Conservation (phyloP, 495 filamentous ascomycete genomes). For the Hypoxylon perforatum region DNA sequence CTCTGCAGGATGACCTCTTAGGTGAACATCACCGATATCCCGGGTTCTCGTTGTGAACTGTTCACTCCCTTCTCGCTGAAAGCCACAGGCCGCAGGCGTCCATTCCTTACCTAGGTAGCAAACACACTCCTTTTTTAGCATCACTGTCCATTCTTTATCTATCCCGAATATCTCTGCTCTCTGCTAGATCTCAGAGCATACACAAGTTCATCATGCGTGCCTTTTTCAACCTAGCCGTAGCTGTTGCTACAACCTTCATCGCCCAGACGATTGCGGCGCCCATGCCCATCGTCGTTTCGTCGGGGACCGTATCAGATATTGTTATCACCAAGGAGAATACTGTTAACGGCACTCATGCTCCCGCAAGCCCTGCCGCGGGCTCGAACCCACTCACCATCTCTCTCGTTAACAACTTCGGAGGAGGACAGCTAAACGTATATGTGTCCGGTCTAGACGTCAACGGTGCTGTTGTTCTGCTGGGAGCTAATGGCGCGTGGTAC, state of each 20-base stretch:
- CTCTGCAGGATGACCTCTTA: constrained; percentile 21
- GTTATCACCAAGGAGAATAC: constrained; percentile 45
- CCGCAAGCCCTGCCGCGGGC: not conserved
- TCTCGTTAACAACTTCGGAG: constrained; percentile 56
- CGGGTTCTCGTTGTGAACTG: constrained; percentile 37
- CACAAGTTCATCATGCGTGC: constrained; percentile 36
- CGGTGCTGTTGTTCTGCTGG: constrained; percentile 49
- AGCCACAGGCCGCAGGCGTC: constrained; percentile 35
- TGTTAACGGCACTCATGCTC: constrained; percentile 38
- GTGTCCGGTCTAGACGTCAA: constrained; percentile 50
- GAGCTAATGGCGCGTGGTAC: constrained; percentile 49
- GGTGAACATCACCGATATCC: constrained; percentile 28
- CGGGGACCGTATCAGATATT: constrained; percentile 36
- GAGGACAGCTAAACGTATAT: constrained; percentile 50
- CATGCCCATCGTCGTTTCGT: constrained; percentile 40
- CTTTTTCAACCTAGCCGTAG: constrained; percentile 45
- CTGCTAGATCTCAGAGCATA: constrained; percentile 20
- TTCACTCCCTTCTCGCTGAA: constrained; percentile 35
- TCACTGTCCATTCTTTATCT: constrained; percentile 31
- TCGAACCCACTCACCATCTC: constrained; percentile 39
- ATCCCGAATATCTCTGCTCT: constrained; percentile 24
- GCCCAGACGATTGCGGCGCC: constrained; percentile 37
- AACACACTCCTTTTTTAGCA: constrained; percentile 28
- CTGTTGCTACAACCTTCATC: constrained; percentile 39
- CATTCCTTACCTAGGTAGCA: constrained; percentile 36